Evolutionary conservation across 352 stramenopile genomes (phyloP), one percentile per base, ranked within the genome.

Genomic region (Pythium apleroticum): DNA sequence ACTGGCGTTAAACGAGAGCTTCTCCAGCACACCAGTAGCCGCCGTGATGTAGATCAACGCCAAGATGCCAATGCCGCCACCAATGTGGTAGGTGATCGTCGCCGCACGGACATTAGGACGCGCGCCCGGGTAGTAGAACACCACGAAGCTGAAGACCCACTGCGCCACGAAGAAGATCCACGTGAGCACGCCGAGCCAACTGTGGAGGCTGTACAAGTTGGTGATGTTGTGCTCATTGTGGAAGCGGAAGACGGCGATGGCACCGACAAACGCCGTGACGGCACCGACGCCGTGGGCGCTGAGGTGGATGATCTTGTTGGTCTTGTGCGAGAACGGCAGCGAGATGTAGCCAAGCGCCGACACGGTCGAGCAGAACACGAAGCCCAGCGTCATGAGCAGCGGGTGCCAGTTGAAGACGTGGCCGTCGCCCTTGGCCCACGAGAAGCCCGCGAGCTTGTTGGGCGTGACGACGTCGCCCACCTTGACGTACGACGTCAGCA

Each of bases 351-450:
- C 79, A 20, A 93, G 66, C 30, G 80, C 80, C 7, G 84, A 79
- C 53, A 91, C 75, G 12, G 76, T 79, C 9, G 78, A 89, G 76
- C 81, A 94, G 35, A 95, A 86, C 50, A 95, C 69, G 35, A 96
- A 86, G 33, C 86, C 88, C 48, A 94, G 75, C 46, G 77, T 87
- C 88, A 95, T 95, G 75, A 96, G 75, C 53, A 93, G 54, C 52
- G 88, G 88, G 69, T 96, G 88, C 86, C 88, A 96, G 57, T 93
- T 93, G 71, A 96, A 96, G 50, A 96, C 84, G 27, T 65, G 72
- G 14, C 60, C 73, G 59, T 93, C 83, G 24, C 74, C 77, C 28
- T 76, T 63, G 37, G 52, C 73, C 81, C 84, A 93, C 17, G 83
- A 82, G 65, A 93, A 96, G 6, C 88, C 88, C 6, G 81, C 72